Evolutionary conservation across 345 rosid genomes (phyloP), one percentile per base, ranked within the genome.

Genomic region (Citrus sp.): DNA sequence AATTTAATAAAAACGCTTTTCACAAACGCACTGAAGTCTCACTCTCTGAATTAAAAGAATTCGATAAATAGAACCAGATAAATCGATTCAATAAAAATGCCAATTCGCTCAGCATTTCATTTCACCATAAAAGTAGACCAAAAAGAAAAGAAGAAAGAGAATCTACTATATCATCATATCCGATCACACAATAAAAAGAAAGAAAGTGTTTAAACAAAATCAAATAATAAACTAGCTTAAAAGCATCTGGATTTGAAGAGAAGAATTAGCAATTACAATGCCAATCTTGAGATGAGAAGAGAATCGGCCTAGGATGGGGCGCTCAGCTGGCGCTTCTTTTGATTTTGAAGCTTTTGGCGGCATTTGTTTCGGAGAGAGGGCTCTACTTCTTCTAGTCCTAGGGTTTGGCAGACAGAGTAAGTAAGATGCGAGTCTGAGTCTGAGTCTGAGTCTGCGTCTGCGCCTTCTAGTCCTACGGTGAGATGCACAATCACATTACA

Each of bases 261-360:
- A 69, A 73, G 49, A 64, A 37, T n/a, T 7, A 59, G 0, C 35
- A 40, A 67, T 66, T 89, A 96, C 99, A 58, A 96, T 96, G 82
- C 98, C 99, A 81, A 96, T 96, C 90, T 96, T 96, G 87, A 96
- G 99, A 76, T 96, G 99, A 80, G 99, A 96, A 28, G 99, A 94
- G 91, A 96, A 96, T 77, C 99, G 91, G 73, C 99, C 99, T 14
- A 96, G 97, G 66, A 94, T 90, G 19, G 99, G 97, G 42, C 97
- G 86, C 90, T 96, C 99, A 0, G 79, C 91, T 5, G 98, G 98
- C 9, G 90, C 98, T 68, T 96, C 99, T 70, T 96, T 96, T 12
- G 92, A 88, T 84, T 96, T 96, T 22, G 93, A 76, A 40, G 97
- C 87, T 87, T 96, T 96, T 0, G 98, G 99, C 64, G 99, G 98